These are phyloP conservation scores for Trichosporon sp. DNA, from an alignment of 1,284 basidiomycete genomes.

Conservation along the genomic window DNA sequence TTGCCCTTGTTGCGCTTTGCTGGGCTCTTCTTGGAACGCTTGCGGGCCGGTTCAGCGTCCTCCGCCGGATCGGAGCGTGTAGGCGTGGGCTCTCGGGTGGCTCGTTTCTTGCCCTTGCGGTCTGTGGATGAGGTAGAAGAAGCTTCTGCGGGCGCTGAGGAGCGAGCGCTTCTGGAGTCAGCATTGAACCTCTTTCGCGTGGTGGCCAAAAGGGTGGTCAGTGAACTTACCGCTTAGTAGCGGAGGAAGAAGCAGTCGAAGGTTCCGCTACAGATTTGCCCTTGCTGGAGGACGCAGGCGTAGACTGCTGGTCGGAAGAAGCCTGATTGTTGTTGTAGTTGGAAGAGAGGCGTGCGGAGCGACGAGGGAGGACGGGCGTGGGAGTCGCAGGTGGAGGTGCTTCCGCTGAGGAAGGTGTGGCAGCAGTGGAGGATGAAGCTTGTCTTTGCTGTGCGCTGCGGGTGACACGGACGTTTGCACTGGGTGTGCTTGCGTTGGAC, in stretches of 20 bases:
- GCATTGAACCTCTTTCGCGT: background rate
- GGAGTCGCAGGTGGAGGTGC: slow-evolving; percentile 1
- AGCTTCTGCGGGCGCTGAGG: background rate
- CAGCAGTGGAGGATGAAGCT: background rate
- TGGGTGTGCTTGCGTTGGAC: background rate
- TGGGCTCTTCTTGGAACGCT: slow-evolving; percentile 17
- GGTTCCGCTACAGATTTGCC: slow-evolving; percentile 27
- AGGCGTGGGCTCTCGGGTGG: slow-evolving; percentile 14
- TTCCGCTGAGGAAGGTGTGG: background rate
- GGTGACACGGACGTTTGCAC: slow-evolving; percentile 2
- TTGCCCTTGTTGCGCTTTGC: slow-evolving; percentile 25
- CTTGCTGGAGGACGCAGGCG: slow-evolving; percentile 15
- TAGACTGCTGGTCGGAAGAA: slow-evolving; percentile 12
- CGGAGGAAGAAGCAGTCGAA: background rate
- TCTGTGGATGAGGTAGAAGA: slow-evolving; percentile 19
- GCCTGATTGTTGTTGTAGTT: slow-evolving; percentile 11
- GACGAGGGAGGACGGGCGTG: slow-evolving; percentile 17
- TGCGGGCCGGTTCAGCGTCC: slow-evolving; percentile 19
- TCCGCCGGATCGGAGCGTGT: slow-evolving; percentile 13
- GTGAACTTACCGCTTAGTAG: slow-evolving; percentile 22
- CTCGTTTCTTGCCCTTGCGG: slow-evolving; percentile 43
- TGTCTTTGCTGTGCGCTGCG: background rate
- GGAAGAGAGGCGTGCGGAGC: slow-evolving; percentile 34
- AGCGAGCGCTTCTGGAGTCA: background rate
- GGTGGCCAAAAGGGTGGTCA: background rate